Evolutionary conservation across 2,329 filamentous ascomycete species (phyloP).

Genomic region (Cordyceps javanica): DNA sequence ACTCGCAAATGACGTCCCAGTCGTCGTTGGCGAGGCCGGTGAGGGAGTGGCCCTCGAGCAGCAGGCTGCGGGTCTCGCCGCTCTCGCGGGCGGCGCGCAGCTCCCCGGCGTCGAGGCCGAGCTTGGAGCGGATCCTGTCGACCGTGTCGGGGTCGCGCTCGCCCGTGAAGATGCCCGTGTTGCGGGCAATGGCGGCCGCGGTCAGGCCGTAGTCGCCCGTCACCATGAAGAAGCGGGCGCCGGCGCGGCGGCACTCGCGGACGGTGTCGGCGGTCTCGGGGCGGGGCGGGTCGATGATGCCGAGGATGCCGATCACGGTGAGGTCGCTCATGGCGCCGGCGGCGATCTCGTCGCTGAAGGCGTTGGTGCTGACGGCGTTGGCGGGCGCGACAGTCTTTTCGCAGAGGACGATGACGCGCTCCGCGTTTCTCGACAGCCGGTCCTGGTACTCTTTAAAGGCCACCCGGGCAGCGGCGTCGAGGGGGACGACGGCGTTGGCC

Average conservation of each 20-base stretch:
- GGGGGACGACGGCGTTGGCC: conserved; percentile 25
- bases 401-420: conserved; percentile 38
- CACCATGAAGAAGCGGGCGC: conserved; percentile 43
- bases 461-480: conserved; percentile 27
- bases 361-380: conserved; percentile 32
- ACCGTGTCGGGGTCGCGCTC: conserved; percentile 37
- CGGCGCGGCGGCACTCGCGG: conserved; percentile 35
- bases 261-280: conserved; percentile 37
- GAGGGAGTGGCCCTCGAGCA: conserved; percentile 51
- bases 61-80: conserved; percentile 21
- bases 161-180: conserved; percentile 56
- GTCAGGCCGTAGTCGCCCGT: conserved; percentile 47
- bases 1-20: conserved; percentile 41
- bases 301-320: conserved; percentile 46
- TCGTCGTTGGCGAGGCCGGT: conserved; percentile 45
- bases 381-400: conserved; percentile 28
- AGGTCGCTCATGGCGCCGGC: conserved; percentile 34
- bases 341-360: conserved; percentile 44
- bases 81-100: conserved; percentile 17
- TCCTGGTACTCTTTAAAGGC: conserved; percentile 33
- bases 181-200: conserved; percentile 58
- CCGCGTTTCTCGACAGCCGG: conserved; percentile 33
- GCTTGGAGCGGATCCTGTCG: conserved; percentile 18
- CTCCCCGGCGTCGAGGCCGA: conserved; percentile 12
- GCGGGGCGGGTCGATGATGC: conserved; percentile 41